phyloP scores from a whole-genome alignment of 2,329 filamentous ascomycete genomes.

The Apiospora saccharicola region DNA sequence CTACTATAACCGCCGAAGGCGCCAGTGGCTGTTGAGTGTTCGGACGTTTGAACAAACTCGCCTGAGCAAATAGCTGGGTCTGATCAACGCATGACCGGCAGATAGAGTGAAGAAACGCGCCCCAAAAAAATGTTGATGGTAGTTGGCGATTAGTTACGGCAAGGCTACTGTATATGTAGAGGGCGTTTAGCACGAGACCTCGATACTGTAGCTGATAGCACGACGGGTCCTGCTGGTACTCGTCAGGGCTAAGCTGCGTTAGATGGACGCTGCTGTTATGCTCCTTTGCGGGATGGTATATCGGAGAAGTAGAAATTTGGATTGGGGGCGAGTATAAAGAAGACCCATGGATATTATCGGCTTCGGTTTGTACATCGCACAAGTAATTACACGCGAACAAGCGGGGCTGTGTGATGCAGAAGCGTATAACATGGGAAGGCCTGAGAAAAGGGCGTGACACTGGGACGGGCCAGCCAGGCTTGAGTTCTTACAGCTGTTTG shows the following conservation, averaged over 20 bases:
- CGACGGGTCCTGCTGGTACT: neutral
- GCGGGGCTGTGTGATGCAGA: slow-evolving; percentile 14
- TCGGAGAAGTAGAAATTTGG: neutral
- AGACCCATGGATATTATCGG: slow-evolving; percentile 2
- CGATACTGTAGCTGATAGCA: neutral
- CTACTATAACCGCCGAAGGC: neutral
- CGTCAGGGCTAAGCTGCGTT: neutral
- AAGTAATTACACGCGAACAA: neutral
- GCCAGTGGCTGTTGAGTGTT: slow-evolving; percentile 10
- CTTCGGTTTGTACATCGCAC: neutral
- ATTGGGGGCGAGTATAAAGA: neutral
- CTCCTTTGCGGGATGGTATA: neutral
- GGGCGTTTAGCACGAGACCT: neutral
- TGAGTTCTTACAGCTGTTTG: neutral
- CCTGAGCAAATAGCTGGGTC: slow-evolving; percentile 12
- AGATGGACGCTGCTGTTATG: neutral
- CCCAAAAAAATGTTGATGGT: slow-evolving; percentile 1
- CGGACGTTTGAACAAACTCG: slow-evolving; percentile 7
- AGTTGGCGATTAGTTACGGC: slow-evolving; percentile 7
- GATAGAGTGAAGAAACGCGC: neutral
- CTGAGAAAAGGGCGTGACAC: neutral
- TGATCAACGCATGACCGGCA: slow-evolving; percentile 21
- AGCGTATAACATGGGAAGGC: neutral
- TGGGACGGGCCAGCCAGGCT: neutral
- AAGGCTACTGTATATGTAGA: neutral